These are phyloP conservation scores for Trichoderma oligosporum DNA, from an alignment of 2,329 filamentous ascomycete species.

Conservation along the genomic window DNA sequence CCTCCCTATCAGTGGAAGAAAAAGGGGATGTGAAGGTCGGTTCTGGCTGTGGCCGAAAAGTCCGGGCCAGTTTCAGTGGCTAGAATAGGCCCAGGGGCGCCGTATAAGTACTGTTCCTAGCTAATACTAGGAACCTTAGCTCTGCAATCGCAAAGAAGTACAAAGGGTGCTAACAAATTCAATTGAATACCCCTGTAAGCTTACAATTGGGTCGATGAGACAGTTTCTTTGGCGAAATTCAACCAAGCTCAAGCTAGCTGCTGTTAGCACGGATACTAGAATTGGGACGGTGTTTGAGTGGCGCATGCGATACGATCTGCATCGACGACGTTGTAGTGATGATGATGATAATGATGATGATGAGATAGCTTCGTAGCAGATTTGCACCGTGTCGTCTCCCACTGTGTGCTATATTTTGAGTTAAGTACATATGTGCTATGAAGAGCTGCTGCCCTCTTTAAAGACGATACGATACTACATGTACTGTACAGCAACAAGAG, in stretches of 20 bases:
- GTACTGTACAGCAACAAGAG: too few species aligned
- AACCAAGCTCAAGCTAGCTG: background rate
- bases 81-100: background rate
- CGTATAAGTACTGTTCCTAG: background rate
- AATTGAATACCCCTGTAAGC: slow-evolving; percentile 15
- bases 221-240: background rate
- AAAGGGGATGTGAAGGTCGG: background rate
- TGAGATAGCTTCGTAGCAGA: background rate
- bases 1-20: too few species aligned
- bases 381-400: background rate
- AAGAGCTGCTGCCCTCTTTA: background rate
- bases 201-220: background rate
- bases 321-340: background rate
- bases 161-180: slow-evolving; percentile 13
- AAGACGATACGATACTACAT: background rate
- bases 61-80: background rate
- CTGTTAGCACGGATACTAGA: background rate
- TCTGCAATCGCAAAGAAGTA: background rate
- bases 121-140: background rate
- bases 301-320: slow-evolving; percentile 16
- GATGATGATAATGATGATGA: background rate
- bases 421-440: background rate
- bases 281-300: background rate
- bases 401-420: background rate
- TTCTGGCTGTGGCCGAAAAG: slow-evolving; percentile 1